Base-by-base conservation (phyloP, 164 flowering plant species). In the Tinospora cordifolia region DNA sequence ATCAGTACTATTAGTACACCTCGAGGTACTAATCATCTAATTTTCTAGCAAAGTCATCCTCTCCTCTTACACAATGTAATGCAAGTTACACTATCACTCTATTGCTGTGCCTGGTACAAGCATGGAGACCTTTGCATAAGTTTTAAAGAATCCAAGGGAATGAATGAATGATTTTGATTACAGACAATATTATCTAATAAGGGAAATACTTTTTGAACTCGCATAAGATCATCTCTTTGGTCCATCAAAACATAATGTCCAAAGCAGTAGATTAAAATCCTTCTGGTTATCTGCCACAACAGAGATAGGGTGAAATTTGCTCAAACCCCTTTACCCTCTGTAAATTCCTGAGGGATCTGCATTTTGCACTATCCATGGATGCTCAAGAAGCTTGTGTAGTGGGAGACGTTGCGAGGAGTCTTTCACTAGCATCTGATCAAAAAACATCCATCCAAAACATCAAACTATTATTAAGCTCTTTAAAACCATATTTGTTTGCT, bases 341-440 rank as follows among this genome's bases (percentile, higher is more conserved):
- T 86, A 94, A 54, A 89, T 71, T 14, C 98, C 99, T 13, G 99
- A 85, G 40, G 96, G 99, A 72, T 94, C 99, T 69, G 99, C 99
- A 79, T 92, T 87, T 67, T 94, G 99, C 34, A 94, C 78, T 49
- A 94, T 86, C 98, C 98, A 94, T 12, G 99, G 96, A 81, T 94
- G 99, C 84, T 90, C 98, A 12, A 94, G 90, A 65, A 94, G 81
- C 83, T 90, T 94, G 84, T 92, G 96, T 6, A 94, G 78, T 1
- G 97, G 96, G 63, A 94, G 77, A 22, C 99, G 92, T 26, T 85
- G 79, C 2, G 96, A 80, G 26, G 91, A 87, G 69, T 94, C 97
- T 81, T 87, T 94, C 24, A 94, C 91, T 27, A 94, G 91, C 98
- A 94, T 90, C 99, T 92, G 77, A 63, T 19, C n/a, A 22, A 51